These are phyloP conservation scores for Datura wrightii DNA, from an alignment of 257 asterid species.

Conservation along the genomic window DNA sequence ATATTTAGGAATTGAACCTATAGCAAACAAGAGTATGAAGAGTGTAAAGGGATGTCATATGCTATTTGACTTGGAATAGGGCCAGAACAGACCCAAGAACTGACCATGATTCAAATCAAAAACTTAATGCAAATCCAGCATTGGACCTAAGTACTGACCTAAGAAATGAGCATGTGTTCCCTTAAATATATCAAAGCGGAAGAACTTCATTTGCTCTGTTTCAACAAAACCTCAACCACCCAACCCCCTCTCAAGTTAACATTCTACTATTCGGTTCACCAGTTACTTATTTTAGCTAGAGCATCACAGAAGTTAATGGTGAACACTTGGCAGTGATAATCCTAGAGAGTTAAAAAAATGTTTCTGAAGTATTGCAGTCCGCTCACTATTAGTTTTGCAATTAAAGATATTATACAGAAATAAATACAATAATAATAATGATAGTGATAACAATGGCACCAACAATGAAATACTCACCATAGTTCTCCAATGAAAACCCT, in stretches of 20 bases:
- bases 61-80: conserved; percentile 24
- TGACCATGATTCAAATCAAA: neutral
- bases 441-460: neutral
- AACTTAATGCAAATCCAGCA: neutral
- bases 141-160: neutral
- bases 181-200: neutral
- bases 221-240: neutral
- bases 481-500: neutral
- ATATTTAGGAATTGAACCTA: too few relatives aligned
- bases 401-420: neutral
- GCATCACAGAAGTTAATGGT: neutral
- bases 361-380: neutral
- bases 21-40: conserved; percentile 1
- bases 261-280: neutral
- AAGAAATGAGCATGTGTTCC: neutral
- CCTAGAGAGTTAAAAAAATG: neutral
- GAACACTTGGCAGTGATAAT: neutral
- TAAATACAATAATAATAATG: neutral
- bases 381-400: neutral
- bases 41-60: neutral
- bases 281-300: neutral
- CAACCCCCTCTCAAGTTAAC: neutral
- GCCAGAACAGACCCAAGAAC: conserved; percentile 19
- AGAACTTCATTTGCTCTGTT: neutral
- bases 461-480: neutral